phyloP scores from a whole-genome alignment of 2,329 filamentous ascomycete genomes.

The Epichloe uncinata region DNA sequence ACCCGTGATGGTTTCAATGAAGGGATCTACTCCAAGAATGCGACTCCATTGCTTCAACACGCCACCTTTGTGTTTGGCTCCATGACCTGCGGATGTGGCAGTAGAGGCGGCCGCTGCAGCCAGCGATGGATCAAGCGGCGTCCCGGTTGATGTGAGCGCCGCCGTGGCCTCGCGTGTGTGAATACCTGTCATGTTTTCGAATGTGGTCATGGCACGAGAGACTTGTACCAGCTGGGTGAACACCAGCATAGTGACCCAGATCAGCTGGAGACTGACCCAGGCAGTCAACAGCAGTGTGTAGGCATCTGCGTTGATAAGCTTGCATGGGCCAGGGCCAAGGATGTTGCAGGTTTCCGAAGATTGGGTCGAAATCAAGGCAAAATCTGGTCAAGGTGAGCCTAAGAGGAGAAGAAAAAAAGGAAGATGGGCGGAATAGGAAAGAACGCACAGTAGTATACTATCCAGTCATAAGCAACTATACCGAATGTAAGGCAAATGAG shows the following conservation, averaged over 20 bases:
- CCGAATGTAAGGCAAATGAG: constrained; percentile 65
- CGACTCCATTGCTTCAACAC: constrained; percentile 70
- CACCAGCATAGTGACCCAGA: constrained; percentile 95
- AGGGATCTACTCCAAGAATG: constrained; percentile 81
- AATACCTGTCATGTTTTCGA: constrained; percentile 86
- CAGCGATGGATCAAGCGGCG: constrained; percentile 56
- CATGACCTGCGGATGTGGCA: constrained; percentile 29
- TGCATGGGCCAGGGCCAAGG: constrained; percentile 62
- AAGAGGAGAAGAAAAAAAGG: neutral
- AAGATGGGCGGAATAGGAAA: neutral
- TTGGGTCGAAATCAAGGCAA: constrained; percentile 42
- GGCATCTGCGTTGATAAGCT: constrained; percentile 63
- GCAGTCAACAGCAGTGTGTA: constrained; percentile 69
- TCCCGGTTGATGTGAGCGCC: constrained; percentile 66
- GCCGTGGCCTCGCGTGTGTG: constrained; percentile 48
- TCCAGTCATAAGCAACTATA: constrained; percentile 56
- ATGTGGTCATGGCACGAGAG: constrained; percentile 85
- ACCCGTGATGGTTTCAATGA: constrained; percentile 83
- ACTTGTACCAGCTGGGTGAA: constrained; percentile 91
- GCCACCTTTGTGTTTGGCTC: constrained; percentile 44
- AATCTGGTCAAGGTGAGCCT: constrained; percentile 34
- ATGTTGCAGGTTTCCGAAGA: constrained; percentile 53
- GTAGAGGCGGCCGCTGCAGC: constrained; percentile 34
- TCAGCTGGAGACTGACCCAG: constrained; percentile 74
- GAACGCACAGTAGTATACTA: constrained; percentile 57